These are phyloP conservation scores for Rhizopogon salebrosus DNA, from an alignment of 768 basidiomycete species.

Conservation along the genomic window DNA sequence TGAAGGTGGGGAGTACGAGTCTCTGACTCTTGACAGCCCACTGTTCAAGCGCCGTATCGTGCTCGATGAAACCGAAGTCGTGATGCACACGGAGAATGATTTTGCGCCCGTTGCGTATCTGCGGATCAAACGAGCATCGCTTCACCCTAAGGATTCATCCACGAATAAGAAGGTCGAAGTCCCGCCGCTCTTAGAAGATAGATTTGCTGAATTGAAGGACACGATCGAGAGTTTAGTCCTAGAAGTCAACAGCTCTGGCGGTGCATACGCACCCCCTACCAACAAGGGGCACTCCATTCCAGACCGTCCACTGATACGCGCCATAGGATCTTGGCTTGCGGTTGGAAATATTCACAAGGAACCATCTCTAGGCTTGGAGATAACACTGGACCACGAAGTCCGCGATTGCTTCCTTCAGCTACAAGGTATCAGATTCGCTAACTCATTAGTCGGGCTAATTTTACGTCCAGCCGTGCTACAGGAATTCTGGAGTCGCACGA, in stretches of 20 bases:
- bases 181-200: conserved; percentile 46
- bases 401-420: conserved; percentile 59
- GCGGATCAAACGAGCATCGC: conserved; percentile 62
- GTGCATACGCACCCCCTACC: neutral
- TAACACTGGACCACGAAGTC: conserved; percentile 69
- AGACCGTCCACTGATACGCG: conserved; percentile 15
- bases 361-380: conserved; percentile 10
- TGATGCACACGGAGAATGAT: conserved; percentile 75
- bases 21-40: conserved; percentile 84
- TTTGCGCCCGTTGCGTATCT: conserved; percentile 92
- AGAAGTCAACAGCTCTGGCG: neutral
- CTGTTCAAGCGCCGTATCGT: conserved; percentile 75
- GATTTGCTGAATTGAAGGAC: conserved; percentile 9
- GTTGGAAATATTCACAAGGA: conserved; percentile 50
- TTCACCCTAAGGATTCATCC: conserved; percentile 47
- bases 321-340: conserved; percentile 62
- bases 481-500: neutral
- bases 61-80: conserved; percentile 63
- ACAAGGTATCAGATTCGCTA: conserved; percentile 41
- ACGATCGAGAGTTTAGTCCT: neutral
- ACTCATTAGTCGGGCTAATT: too few relatives aligned
- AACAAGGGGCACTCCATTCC: neutral
- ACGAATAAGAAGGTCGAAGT: conserved; percentile 20
- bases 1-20: conserved; percentile 98
- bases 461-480: neutral